These are phyloP conservation scores for Clonostachys sp. DNA, from an alignment of 2,329 filamentous ascomycete species.

Conservation along the genomic window DNA sequence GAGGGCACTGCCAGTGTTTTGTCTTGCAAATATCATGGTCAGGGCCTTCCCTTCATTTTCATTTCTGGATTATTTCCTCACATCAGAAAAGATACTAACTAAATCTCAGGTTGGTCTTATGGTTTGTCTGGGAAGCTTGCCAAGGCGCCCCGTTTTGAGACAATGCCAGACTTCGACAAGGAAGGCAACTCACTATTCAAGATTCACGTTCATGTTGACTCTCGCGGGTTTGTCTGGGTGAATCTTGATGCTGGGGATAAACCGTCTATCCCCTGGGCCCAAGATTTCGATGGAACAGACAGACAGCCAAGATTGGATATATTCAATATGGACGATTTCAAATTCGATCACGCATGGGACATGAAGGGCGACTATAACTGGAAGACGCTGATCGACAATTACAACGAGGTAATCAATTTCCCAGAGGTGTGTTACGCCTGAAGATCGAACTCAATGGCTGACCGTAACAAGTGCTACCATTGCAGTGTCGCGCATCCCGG, in stretches of 20 bases:
- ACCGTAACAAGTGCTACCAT: constrained; percentile 46
- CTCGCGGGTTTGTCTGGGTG: constrained; percentile 51
- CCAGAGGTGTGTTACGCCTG: neutral
- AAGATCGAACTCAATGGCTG: too few relatives aligned
- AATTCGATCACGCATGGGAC: constrained; percentile 52
- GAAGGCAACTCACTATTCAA: constrained; percentile 49
- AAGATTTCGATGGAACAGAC: constrained; percentile 44
- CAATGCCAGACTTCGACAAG: constrained; percentile 50
- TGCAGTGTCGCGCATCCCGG: constrained; percentile 55
- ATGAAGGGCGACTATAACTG: constrained; percentile 54
- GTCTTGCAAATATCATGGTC: neutral
- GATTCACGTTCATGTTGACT: constrained; percentile 48
- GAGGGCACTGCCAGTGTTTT: neutral
- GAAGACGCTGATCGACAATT: constrained; percentile 55
- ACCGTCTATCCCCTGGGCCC: constrained; percentile 34
- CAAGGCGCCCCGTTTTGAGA: constrained; percentile 55
- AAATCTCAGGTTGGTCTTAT: constrained; percentile 59
- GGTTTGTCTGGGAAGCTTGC: constrained; percentile 50
- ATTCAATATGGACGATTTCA: constrained; percentile 46
- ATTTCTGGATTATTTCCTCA: too few relatives aligned
- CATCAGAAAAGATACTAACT: constrained; percentile 9
- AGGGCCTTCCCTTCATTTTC: too few relatives aligned
- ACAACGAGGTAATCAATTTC: constrained; percentile 39
- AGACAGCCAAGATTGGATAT: constrained; percentile 33
- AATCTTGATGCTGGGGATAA: constrained; percentile 39